A percentile compares a stretch with the other conserved stretches of the same genome.
Evolutionary conservation across 177 flowering plant genomes (phyloP).

Genomic region (Vitis hybrid): DNA sequence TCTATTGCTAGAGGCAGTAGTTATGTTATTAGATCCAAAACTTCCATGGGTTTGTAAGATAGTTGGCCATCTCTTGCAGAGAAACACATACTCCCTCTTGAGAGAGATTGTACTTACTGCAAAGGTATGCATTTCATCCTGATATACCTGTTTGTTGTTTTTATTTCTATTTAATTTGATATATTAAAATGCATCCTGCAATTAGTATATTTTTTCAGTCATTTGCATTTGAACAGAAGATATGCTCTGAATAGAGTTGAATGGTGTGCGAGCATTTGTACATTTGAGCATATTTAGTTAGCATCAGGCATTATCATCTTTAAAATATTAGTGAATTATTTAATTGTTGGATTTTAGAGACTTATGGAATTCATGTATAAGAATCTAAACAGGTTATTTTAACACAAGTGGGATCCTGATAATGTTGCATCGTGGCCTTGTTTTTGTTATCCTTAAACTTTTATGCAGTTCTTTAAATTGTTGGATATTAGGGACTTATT

Average conservation of each 20-base stretch:
- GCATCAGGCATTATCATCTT: background rate
- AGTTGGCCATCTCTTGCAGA: slow-evolving; percentile 51
- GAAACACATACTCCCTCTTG: slow-evolving; percentile 46
- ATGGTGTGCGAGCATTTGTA: background rate
- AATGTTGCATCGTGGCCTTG: background rate
- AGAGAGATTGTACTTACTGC: slow-evolving; percentile 63
- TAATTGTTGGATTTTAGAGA: background rate
- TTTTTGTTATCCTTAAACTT: no score
- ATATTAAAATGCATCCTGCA: background rate
- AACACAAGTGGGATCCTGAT: background rate
- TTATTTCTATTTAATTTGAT: background rate
- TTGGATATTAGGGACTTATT: no score
- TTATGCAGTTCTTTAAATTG: no score
- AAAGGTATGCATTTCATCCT: slow-evolving; percentile 41
- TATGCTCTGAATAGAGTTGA: background rate
- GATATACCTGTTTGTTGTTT: background rate
- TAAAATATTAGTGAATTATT: background rate
- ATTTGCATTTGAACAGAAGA: background rate
- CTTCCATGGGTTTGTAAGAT: slow-evolving; percentile 85
- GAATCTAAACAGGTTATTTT: background rate
- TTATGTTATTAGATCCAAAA: slow-evolving; percentile 52
- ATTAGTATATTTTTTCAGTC: background rate
- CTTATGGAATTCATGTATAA: background rate
- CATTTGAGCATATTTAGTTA: background rate
- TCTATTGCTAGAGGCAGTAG: slow-evolving; percentile 60